A percentile compares a stretch with the other conserved stretches of the same genome.
phyloP scores from a whole-genome alignment of 768 basidiomycete genomes.

The Tylopilus subfusipes region DNA sequence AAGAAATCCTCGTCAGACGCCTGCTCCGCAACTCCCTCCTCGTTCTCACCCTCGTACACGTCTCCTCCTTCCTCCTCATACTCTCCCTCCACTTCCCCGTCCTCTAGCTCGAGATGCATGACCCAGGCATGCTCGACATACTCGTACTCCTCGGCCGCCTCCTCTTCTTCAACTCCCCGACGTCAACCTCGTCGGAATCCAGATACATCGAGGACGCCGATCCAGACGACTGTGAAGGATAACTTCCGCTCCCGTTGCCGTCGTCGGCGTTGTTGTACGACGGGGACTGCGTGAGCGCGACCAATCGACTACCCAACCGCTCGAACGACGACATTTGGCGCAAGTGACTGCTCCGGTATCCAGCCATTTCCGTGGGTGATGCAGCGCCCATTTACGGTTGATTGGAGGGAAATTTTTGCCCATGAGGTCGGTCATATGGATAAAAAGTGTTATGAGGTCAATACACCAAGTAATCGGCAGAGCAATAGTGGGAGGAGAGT shows the following conservation, averaged over 20 bases:
- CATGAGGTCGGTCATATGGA: conserved; percentile 98
- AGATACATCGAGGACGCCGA: conserved; percentile 47
- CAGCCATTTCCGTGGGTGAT: conserved; percentile 23
- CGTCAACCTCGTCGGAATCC: conserved; percentile 48
- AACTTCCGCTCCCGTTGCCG: conserved; percentile 40
- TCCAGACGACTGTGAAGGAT: conserved; percentile 51
- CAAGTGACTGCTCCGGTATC: conserved; percentile 42
- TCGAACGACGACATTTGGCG: conserved; percentile 79
- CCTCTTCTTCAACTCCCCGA: conserved; percentile 35
- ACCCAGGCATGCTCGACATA: conserved; percentile 84
- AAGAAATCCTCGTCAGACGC: conserved; percentile 77
- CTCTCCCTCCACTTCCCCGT: conserved; percentile 34
- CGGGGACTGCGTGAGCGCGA: conserved; percentile 42
- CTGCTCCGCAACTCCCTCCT: conserved; percentile 64
- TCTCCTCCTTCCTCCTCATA: conserved; percentile 34
- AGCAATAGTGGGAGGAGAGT: not conserved
- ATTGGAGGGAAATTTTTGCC: conserved; percentile 99
- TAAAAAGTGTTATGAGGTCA: conserved; percentile 30
- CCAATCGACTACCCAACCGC: conserved; percentile 57
- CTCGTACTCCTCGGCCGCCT: conserved; percentile 53
- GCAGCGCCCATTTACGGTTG: conserved; percentile 76
- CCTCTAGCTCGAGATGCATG: conserved; percentile 56
- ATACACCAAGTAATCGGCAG: not conserved
- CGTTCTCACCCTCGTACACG: conserved; percentile 41
- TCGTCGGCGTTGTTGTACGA: conserved; percentile 20